phyloP scores from a whole-genome alignment of 208 protist genomes.

The Zelonia costaricensis region DNA sequence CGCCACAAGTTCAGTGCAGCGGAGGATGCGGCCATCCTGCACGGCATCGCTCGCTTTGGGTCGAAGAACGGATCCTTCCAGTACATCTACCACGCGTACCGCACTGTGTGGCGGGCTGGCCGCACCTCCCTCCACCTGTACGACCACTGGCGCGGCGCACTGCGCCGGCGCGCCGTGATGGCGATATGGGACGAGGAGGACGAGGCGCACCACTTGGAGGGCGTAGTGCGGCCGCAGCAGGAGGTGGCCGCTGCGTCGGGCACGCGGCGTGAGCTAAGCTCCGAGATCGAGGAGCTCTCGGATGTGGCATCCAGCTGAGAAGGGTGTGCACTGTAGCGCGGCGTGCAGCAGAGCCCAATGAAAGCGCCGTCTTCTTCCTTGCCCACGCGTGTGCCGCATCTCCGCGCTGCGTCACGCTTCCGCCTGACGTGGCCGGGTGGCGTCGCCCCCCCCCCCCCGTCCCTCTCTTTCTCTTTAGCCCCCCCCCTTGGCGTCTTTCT shows the following conservation, averaged over 20 bases:
- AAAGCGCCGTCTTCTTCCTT: too few relatives aligned
- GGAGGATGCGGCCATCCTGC: conserved; percentile 80
- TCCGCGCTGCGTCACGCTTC: too few relatives aligned
- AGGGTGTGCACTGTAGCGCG: not conserved
- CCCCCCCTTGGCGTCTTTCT: too few relatives aligned
- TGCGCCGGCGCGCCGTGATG: conserved; percentile 41
- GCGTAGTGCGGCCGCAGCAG: too few relatives aligned
- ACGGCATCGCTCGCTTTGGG: conserved; percentile 68
- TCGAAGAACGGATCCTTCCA: conserved; percentile 49
- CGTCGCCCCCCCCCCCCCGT: too few relatives aligned
- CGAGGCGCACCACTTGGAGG: not conserved
- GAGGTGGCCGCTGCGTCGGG: too few relatives aligned
- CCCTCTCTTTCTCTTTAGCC: too few relatives aligned
- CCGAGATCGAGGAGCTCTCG: conserved; percentile 34
- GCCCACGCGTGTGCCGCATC: too few relatives aligned
- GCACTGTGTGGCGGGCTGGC: conserved; percentile 51
- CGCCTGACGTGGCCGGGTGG: too few relatives aligned
- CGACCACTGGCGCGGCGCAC: conserved; percentile 83
- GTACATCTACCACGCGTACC: conserved; percentile 67
- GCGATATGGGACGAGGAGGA: not conserved
- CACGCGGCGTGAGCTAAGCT: conserved; percentile 13
- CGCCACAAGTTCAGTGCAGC: conserved; percentile 55
- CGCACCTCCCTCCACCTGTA: conserved; percentile 69
- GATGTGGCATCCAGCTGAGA: not conserved
- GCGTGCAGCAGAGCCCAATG: too few relatives aligned